Percentiles rank a stretch among this genome's conserved stretches.
phyloP scores from a whole-genome alignment of 108 stramenopile genomes.

The Skeletonema grethae region DNA sequence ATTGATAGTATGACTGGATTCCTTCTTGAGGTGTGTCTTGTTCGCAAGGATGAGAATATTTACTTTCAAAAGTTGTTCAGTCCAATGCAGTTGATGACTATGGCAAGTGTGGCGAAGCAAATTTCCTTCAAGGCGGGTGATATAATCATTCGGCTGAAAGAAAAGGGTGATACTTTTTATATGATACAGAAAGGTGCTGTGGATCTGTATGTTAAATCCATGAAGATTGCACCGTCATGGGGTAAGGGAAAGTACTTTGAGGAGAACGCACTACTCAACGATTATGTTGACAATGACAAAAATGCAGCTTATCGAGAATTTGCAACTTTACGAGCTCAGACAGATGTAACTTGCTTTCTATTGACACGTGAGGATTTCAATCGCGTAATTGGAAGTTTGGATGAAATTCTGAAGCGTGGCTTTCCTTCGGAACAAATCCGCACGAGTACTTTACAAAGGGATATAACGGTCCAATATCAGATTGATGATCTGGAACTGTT shows the following conservation, averaged over 20 bases:
- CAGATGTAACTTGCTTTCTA: slow-evolving; percentile 33
- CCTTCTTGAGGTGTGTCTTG: slow-evolving; percentile 37
- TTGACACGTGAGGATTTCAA: slow-evolving; percentile 53
- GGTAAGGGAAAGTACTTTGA: slow-evolving; percentile 46
- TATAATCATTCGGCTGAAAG: slow-evolving; percentile 70
- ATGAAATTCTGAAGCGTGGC: slow-evolving; percentile 42
- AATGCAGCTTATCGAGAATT: no score
- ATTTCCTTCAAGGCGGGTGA: slow-evolving; percentile 46
- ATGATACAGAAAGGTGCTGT: slow-evolving; percentile 56
- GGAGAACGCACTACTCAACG: slow-evolving; percentile 45
- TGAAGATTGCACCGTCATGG: slow-evolving; percentile 19
- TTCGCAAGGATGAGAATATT: slow-evolving; percentile 7
- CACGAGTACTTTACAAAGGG: background rate
- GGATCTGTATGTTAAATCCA: slow-evolving; percentile 24
- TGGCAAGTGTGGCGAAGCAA: slow-evolving; percentile 50
- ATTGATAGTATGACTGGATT: slow-evolving; percentile 38
- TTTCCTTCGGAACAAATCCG: background rate
- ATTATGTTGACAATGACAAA: slow-evolving; percentile 19
- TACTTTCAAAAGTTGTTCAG: slow-evolving; percentile 30
- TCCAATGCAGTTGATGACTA: slow-evolving; percentile 35
- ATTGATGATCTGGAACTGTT: slow-evolving; percentile 31
- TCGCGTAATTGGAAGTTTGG: slow-evolving; percentile 57
- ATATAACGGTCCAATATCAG: slow-evolving; percentile 22
- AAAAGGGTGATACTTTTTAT: slow-evolving; percentile 67
- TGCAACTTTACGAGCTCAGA: slow-evolving; percentile 48